Percentiles rank a stretch among this genome's conserved stretches.
These are phyloP conservation scores for Stygiomarasmius scandens DNA, from an alignment of 1,284 basidiomycete genomes.

Conservation along the genomic window DNA sequence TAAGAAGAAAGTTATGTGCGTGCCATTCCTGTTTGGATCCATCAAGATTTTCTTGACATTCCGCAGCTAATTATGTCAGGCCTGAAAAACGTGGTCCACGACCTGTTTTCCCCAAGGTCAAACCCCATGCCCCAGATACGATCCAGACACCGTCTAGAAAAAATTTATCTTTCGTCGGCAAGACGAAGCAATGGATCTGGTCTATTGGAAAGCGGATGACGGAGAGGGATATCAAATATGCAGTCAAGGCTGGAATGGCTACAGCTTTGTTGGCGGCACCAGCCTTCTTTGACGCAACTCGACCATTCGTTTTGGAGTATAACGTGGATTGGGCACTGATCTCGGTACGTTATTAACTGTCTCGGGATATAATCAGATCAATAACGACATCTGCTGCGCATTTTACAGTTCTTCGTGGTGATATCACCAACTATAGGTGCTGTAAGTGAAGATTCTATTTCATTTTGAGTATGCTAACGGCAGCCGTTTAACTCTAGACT, in stretches of 20 bases:
- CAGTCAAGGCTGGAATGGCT: slow-evolving; percentile 86
- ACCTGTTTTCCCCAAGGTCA: slow-evolving; percentile 81
- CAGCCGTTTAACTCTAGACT: slow-evolving; percentile 53
- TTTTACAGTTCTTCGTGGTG: slow-evolving; percentile 77
- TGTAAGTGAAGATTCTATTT: slow-evolving; percentile 43
- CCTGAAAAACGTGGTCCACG: slow-evolving; percentile 58
- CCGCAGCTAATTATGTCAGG: slow-evolving; percentile 62
- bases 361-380: neutral
- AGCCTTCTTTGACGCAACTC: slow-evolving; percentile 80
- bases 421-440: slow-evolving; percentile 88
- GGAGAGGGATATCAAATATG: slow-evolving; percentile 84
- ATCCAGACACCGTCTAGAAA: slow-evolving; percentile 73
- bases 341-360: slow-evolving; percentile 55
- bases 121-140: slow-evolving; percentile 82
- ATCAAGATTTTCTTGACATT: slow-evolving; percentile 11
- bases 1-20: slow-evolving; percentile 43
- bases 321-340: slow-evolving; percentile 95
- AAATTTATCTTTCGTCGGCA: slow-evolving; percentile 60
- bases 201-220: slow-evolving; percentile 67
- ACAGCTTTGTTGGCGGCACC: slow-evolving; percentile 82
- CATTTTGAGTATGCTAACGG: slow-evolving; percentile 4
- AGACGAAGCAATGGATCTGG: slow-evolving; percentile 77
- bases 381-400: neutral
- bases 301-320: slow-evolving; percentile 79
- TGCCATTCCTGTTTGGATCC: slow-evolving; percentile 11